Evolutionary conservation across 495 filamentous ascomycete genomes (phyloP).

Genomic region (Neurospora intermedia): DNA sequence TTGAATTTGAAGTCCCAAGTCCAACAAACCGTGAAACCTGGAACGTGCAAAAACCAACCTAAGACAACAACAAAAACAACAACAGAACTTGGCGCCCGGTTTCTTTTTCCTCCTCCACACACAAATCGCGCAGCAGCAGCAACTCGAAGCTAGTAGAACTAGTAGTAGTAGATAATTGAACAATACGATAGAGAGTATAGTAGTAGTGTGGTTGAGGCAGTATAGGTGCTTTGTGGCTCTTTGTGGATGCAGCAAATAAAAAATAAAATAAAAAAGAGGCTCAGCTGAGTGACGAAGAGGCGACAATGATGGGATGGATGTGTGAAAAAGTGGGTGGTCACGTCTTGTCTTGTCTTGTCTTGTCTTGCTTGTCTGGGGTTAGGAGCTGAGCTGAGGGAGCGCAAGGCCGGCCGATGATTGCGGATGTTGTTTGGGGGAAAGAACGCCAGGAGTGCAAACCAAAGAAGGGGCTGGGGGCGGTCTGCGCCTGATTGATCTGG

Average conservation of each 20-base stretch:
- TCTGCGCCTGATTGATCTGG: not conserved
- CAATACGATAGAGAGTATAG: not conserved
- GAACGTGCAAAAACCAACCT: not conserved
- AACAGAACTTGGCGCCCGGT: not conserved
- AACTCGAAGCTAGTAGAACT: not conserved
- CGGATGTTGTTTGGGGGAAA: slow-evolving; percentile 1
- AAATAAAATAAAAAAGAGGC: not conserved
- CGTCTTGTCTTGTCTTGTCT: not conserved
- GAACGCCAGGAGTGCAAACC: not conserved
- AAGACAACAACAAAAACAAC: not conserved
- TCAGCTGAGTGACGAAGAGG: not conserved
- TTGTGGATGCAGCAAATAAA: not conserved
- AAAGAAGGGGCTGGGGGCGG: slow-evolving; percentile 9
- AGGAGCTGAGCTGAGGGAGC: not conserved
- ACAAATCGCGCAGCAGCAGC: not conserved
- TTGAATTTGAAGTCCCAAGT: not conserved
- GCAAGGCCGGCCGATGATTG: slow-evolving; percentile 3
- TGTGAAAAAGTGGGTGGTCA: slow-evolving; percentile 5
- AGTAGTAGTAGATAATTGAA: not conserved
- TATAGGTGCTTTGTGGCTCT: not conserved
- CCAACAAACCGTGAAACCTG: not conserved
- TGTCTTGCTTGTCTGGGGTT: not conserved
- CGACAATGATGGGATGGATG: not conserved
- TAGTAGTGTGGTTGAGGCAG: not conserved
- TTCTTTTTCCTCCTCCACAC: not conserved